Evolutionary conservation across 2,329 filamentous ascomycete species (phyloP), one percentile per base, ranked within the genome.

Genomic region (Nothomitra cinnamomea): DNA sequence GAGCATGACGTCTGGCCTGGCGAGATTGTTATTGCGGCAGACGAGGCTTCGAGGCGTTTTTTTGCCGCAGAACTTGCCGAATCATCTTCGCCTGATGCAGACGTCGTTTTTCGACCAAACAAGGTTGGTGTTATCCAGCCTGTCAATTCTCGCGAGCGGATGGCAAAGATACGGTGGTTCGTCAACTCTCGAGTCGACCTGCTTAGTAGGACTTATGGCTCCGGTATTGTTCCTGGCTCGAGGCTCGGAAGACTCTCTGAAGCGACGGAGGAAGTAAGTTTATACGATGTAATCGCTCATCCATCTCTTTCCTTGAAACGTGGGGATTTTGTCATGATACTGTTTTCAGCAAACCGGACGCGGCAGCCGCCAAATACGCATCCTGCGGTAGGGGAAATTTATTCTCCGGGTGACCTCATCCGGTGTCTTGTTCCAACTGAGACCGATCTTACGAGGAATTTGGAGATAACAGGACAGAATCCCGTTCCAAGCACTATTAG

Each of bases 1-100:
- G 74, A 79, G 48, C 70, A 77, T 53, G 75, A 79, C 54, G 69
- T 77, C 1, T 78, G 74, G 70, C 76, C 77, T 2, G 76, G 76
- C 7, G 74, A 79, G 58, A 67, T 79, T 32, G 68, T 77, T 13
- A 68, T 69, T 55, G 69, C 71, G 17, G 70, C 72, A 54, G 71
- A 75, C 52, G 40, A 28, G 53, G 54, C 53, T 15, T 59, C 60
- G 35, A 56, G 54, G 40, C 47, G 50, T 1, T 47, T 53, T 2
- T 38, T 36, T 10, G 17, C 22, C 47, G 24, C 35, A 45, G 17
- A 36, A 43, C 45, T 10, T 8, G 21, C 50, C 2, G 43, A 47
- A 28, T 47, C 59, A 12, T 35, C 55, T 1, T 51, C 52, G 0
- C 52, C 58, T n/a, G 54, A 59, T 2, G 56, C 59, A 21, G 66